Base-by-base conservation (phyloP, 2,329 filamentous ascomycete genomes). In the Botryotinia calthae region DNA sequence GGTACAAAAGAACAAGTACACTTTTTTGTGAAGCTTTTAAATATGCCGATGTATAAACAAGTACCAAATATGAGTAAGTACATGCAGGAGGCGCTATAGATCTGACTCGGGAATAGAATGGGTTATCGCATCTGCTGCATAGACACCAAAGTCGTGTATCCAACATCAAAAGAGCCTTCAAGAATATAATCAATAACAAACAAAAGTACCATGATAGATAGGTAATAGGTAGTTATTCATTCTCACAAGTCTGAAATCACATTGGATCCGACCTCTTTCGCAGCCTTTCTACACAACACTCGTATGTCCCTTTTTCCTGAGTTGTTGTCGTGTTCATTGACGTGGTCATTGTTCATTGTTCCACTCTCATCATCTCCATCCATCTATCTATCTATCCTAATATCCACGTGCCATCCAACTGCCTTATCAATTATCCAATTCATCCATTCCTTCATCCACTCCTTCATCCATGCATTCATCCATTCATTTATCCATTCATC, bases 181-280 rank as follows among this genome's bases (percentile, higher is more conserved):
- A 16, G 37, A 40, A 34, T n/a, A n/a, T n/a, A n/a, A n/a, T n/a
- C n/a, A n/a, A n/a, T n/a, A n/a, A n/a, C n/a, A n/a, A n/a, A n/a
- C n/a, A n/a, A n/a, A 10, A 48, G 42, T 65, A 34, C 22, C 16
- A 40, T 67, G 64, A 67, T 67, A 67, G 64, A 67, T 56, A 67
- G 64, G 64, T 67, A 67, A 67, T 67, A 67, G 64, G 56, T 56
- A 67, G 64, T 48, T 67, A 67, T 67, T 31, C 12, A n/a, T 20
- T 20, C 46, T 51, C 25, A 40, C 34, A 46, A 25, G 31, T 18
- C 2, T 7, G 6, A 14, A 25, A 28, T 34, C 20, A 42, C 51
- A 56, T 56, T 48, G 25, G 37, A 67, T 42, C 48, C 46, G 64
- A 42, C 64, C 64, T 16, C n/a, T 42, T 42, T 31, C 34, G 64